phyloP scores from a whole-genome alignment of 2,329 filamentous ascomycete genomes.

The Thielaviopsis musarum region DNA sequence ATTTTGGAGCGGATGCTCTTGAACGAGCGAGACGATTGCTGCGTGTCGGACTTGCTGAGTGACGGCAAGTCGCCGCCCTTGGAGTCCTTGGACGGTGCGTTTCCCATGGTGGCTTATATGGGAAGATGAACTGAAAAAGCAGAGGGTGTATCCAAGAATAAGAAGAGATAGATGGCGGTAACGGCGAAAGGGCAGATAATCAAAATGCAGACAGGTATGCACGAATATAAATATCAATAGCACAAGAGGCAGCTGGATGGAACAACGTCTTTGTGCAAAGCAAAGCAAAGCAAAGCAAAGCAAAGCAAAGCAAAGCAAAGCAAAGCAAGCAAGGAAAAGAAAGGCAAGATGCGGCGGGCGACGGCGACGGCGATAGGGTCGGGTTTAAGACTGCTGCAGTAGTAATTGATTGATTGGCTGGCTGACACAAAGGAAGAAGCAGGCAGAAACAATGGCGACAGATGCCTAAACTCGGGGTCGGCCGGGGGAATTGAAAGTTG shows the following conservation, averaged over 20 bases:
- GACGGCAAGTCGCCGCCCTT: conserved; percentile 37
- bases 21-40: conserved; percentile 78
- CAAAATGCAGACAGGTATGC: no score
- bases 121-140: neutral
- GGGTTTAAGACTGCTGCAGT: no score
- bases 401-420: no score
- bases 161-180: neutral
- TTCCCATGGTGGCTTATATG: conserved; percentile 7
- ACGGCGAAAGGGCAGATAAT: neutral
- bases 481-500: neutral
- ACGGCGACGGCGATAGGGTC: no score
- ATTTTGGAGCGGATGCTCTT: conserved; percentile 80
- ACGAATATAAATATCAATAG: no score
- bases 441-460: neutral
- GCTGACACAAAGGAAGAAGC: neutral
- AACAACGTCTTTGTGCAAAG: no score
- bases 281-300: no score
- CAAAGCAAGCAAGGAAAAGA: no score
- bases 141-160: neutral
- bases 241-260: no score
- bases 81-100: conserved; percentile 10
- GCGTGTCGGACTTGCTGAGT: conserved; percentile 82
- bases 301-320: no score
- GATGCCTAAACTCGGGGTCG: neutral
- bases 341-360: no score